Percentiles rank a stretch among this genome's conserved stretches.
Conservation (phyloP, 2,329 filamentous ascomycete genomes). For the Cordyceps farinosa region DNA sequence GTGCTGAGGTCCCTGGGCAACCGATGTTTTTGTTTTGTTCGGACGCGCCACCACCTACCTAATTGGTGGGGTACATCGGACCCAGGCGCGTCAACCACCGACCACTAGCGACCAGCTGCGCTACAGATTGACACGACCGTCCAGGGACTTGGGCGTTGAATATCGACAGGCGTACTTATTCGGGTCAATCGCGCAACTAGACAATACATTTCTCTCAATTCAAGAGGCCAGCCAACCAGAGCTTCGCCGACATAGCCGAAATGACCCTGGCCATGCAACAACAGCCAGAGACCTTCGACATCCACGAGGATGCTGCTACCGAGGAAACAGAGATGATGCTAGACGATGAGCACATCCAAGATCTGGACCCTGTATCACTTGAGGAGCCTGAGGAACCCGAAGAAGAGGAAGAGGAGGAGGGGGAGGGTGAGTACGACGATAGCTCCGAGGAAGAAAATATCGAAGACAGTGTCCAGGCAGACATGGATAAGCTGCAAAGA, state of each 20-base stretch:
- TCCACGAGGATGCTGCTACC: slow-evolving; percentile 49
- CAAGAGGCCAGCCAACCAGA: not conserved
- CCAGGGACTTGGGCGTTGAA: not conserved
- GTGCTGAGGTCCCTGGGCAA: slow-evolving; percentile 24
- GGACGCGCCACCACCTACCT: slow-evolving; percentile 13
- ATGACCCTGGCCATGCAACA: slow-evolving; percentile 25
- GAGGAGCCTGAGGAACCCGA: slow-evolving; percentile 28
- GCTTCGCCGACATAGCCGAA: slow-evolving; percentile 16
- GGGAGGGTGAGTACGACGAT: slow-evolving; percentile 37
- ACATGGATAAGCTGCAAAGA: slow-evolving; percentile 81
- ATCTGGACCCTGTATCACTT: slow-evolving; percentile 24
- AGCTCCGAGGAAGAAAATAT: slow-evolving; percentile 59
- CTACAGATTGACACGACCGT: not conserved
- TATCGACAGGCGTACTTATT: not conserved
- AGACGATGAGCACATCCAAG: slow-evolving; percentile 34
- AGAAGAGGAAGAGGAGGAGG: slow-evolving; percentile 34
- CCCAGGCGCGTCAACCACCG: slow-evolving; percentile 9
- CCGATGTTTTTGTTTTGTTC: slow-evolving; percentile 29
- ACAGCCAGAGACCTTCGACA: slow-evolving; percentile 40
- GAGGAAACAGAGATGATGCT: slow-evolving; percentile 50
- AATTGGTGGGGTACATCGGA: slow-evolving; percentile 7
- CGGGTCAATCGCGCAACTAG: not conserved
- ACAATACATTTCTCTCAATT: slow-evolving; percentile 17
- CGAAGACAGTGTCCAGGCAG: slow-evolving; percentile 68
- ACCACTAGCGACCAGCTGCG: not conserved